Conservation (phyloP, 2,329 filamentous ascomycete genomes). For the Triangularia verruculosa region DNA sequence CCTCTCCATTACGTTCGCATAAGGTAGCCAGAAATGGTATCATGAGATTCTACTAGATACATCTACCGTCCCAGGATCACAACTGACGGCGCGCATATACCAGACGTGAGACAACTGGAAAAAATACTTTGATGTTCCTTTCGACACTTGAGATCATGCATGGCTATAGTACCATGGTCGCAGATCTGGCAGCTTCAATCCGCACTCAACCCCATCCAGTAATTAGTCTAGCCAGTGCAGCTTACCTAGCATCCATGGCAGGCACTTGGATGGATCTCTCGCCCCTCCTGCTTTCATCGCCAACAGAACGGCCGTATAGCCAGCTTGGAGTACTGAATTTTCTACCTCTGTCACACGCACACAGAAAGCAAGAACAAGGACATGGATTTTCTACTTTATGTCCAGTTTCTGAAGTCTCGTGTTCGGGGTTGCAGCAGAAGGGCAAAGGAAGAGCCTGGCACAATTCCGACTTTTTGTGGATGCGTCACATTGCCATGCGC, state of each 20-base stretch:
- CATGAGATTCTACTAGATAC: no score
- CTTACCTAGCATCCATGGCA: no score
- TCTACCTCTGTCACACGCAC: not conserved
- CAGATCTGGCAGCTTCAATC: conserved; percentile 4
- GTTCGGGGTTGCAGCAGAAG: no score
- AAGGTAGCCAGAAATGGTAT: no score
- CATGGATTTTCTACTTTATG: not conserved
- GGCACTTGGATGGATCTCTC: no score
- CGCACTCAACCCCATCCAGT: not conserved
- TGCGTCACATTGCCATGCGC: not conserved
- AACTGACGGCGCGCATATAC: not conserved
- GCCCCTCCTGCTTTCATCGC: not conserved
- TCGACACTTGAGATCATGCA: conserved; percentile 9
- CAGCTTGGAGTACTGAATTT: not conserved
- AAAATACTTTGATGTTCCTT: no score
- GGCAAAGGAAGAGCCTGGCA: no score
- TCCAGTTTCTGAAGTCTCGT: no score
- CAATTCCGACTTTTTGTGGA: not conserved
- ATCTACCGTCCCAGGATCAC: no score
- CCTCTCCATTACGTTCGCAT: no score
- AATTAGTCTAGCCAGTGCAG: no score
- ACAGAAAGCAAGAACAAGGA: not conserved
- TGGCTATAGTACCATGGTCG: not conserved
- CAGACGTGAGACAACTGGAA: not conserved
- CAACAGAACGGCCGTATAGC: not conserved